Percentiles rank a stretch among this genome's conserved stretches.
These are phyloP conservation scores for Annulohypoxylon bovei DNA, from an alignment of 495 filamentous ascomycete genomes.

Conservation along the genomic window DNA sequence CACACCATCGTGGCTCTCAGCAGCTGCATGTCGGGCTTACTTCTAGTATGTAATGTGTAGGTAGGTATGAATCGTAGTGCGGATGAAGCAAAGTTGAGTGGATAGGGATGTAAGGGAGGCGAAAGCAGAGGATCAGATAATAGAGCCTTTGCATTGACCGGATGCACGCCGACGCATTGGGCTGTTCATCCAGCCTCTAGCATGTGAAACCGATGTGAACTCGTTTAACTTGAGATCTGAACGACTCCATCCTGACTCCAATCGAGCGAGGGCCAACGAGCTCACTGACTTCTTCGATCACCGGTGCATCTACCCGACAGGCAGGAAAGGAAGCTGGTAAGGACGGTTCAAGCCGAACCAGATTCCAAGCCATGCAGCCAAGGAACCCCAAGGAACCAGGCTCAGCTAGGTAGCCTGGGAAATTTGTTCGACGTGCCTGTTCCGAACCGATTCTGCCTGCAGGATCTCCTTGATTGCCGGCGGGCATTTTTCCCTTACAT, in stretches of 20 bases:
- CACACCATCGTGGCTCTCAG: slow-evolving; percentile 13
- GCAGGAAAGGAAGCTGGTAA: slow-evolving; percentile 24
- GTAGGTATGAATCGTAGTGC: slow-evolving; percentile 1
- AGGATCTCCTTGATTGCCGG: slow-evolving; percentile 31
- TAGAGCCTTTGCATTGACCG: slow-evolving; percentile 35
- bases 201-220: slow-evolving; percentile 22
- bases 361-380: slow-evolving; percentile 41
- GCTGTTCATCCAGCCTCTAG: slow-evolving; percentile 4
- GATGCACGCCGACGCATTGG: slow-evolving; percentile 39
- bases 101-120: slow-evolving; percentile 24
- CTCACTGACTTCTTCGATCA: not conserved
- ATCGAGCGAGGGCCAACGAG: not conserved
- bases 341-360: slow-evolving; percentile 31
- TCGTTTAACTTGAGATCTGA: not conserved
- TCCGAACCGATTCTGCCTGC: slow-evolving; percentile 29
- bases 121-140: slow-evolving; percentile 20
- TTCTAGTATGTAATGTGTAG: not conserved
- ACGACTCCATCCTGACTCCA: slow-evolving; percentile 1
- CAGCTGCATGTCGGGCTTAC: slow-evolving; percentile 7
- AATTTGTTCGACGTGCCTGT: slow-evolving; percentile 23
- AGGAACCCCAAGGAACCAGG: slow-evolving; percentile 9
- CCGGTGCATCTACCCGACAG: slow-evolving; percentile 29
- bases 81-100: slow-evolving; percentile 18
- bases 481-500: slow-evolving; percentile 10
- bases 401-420: slow-evolving; percentile 24